Evolutionary conservation across 768 basidiomycete genomes (phyloP).

Genomic region (Hortiboletus campestris): DNA sequence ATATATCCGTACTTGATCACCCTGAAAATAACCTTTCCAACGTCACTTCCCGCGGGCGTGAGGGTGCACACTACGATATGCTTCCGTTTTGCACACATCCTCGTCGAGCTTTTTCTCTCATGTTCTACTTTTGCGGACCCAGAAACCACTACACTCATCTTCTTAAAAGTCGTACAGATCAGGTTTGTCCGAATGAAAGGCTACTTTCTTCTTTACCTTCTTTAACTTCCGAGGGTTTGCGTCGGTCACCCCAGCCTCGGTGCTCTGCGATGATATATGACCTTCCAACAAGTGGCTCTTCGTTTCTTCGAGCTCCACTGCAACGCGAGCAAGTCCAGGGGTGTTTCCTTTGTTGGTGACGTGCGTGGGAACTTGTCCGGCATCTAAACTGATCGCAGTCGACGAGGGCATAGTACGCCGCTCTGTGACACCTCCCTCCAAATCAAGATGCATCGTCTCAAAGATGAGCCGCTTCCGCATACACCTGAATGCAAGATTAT

Average conservation of each 20-base stretch:
- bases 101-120: not conserved
- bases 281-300: conserved; percentile 3
- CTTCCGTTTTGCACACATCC: not conserved
- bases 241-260: conserved; percentile 1
- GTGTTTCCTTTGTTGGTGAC: conserved; percentile 10
- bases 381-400: conserved; percentile 21
- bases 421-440: conserved; percentile 82
- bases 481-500: conserved; percentile 93
- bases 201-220: conserved; percentile 64
- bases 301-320: conserved; percentile 43
- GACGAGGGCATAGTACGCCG: conserved; percentile 59
- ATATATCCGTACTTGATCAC: conserved; percentile 1
- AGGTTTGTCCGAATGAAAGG: conserved; percentile 62
- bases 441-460: conserved; percentile 86
- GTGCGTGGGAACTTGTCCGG: conserved; percentile 17
- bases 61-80: not conserved
- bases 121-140: not conserved
- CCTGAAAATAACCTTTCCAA: not conserved
- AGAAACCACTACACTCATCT: not conserved
- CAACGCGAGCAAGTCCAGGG: conserved; percentile 37
- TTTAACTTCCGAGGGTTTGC: conserved; percentile 31
- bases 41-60: not conserved
- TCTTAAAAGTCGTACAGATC: conserved; percentile 74
- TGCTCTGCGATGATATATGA: conserved; percentile 7
- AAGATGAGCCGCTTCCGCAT: conserved; percentile 84